These are phyloP conservation scores for Penicillium steckii DNA, from an alignment of 495 filamentous ascomycete genomes.

Conservation along the genomic window DNA sequence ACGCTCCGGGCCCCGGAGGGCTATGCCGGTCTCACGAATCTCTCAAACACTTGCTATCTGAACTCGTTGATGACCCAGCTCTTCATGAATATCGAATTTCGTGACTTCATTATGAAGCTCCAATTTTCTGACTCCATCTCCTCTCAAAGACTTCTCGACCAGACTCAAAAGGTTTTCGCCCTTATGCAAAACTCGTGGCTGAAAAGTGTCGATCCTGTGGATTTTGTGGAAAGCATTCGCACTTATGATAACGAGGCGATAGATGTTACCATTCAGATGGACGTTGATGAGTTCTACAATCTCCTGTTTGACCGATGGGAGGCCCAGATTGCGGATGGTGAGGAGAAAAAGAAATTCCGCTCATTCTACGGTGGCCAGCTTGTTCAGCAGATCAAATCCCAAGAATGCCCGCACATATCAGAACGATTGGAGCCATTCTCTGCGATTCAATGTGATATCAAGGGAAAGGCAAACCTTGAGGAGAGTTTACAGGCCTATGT, in stretches of 20 bases:
- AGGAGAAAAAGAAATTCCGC: slow-evolving; percentile 72
- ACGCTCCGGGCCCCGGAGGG: slow-evolving; percentile 71
- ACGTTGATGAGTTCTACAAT: slow-evolving; percentile 97
- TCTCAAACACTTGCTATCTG: slow-evolving; percentile 96
- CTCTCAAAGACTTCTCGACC: slow-evolving; percentile 66
- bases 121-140: slow-evolving; percentile 50
- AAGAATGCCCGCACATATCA: slow-evolving; percentile 92
- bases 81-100: slow-evolving; percentile 92
- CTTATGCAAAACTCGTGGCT: slow-evolving; percentile 79
- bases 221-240: slow-evolving; percentile 70
- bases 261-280: slow-evolving; percentile 89
- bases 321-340: slow-evolving; percentile 65
- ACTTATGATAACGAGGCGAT: slow-evolving; percentile 85
- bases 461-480: slow-evolving; percentile 78
- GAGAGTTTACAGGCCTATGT: slow-evolving; percentile 94
- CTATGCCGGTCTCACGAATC: slow-evolving; percentile 81
- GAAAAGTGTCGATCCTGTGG: slow-evolving; percentile 69
- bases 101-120: slow-evolving; percentile 76
- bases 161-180: slow-evolving; percentile 79
- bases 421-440: slow-evolving; percentile 88
- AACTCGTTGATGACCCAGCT: slow-evolving; percentile 95
- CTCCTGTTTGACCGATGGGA: slow-evolving; percentile 91
- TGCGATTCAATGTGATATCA: slow-evolving; percentile 95
- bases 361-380: slow-evolving; percentile 89
- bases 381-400: slow-evolving; percentile 92